Base-by-base conservation (phyloP, 108 stramenopile genomes). In the Skeletonema menzelii region DNA sequence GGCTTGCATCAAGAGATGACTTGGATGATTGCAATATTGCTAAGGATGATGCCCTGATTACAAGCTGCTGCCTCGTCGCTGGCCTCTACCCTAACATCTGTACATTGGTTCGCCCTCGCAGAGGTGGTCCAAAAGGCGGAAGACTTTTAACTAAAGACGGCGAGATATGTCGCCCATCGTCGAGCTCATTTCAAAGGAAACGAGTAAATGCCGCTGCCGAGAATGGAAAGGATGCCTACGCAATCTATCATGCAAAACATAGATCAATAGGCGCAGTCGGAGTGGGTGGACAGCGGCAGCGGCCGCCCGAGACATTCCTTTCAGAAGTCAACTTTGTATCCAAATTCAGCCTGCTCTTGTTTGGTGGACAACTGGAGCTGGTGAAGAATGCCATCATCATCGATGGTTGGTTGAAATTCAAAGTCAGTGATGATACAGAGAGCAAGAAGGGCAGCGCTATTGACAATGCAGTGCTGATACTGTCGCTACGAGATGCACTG, bases 81-180 rank as follows among this genome's bases (percentile, higher is more conserved):
- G 90, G 90, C 2, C 63, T 91, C 15, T 87, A 91, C 60, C 90
- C 90, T 19, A 88, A 91, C 68, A 65, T 88, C 26, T 79, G 79
- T 38, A 84, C 84, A 10, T 53, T 90, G 75, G 58, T 84, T 47
- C 74, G 89, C 2, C 89, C 89, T 2, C 63, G 59, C 8, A 80
- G 61, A 40, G 81, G 71, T 1, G 65, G 83, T 10, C 42, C 80
- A 3, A 79, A 73, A 26, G 58, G 58, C 20, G 85, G 81, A 24
- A 75, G 86, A 13, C 76, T 84, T 1, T 49, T 86, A 10, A 85
- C 87, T 12, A 82, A 84, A 58, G 82, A 86, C 28, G 75, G 82
- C 26, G 83, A 84, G 17, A 59, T 63, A 28, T 42, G 37, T 17
- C 62, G 57, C 8, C 80, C 87, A 8, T 67, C 73, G 14, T 75